phyloP scores from a whole-genome alignment of 2,329 filamentous ascomycete genomes.

The Fusarium setosum region DNA sequence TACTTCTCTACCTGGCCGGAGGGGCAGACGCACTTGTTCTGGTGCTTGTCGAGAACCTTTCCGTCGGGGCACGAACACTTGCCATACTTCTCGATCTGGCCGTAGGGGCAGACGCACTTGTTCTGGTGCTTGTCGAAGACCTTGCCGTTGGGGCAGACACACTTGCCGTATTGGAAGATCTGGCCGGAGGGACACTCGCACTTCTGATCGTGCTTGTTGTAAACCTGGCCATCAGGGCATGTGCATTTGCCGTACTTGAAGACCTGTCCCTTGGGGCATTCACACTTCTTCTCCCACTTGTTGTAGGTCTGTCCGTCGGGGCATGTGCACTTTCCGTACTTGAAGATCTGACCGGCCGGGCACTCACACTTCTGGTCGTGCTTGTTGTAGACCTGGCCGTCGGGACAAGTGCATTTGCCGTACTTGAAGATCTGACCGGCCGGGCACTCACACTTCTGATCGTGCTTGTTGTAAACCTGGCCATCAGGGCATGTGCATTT shows the following conservation, averaged over 20 bases:
- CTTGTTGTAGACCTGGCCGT: not conserved
- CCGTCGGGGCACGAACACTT: conserved; percentile 31
- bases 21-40: conserved; percentile 6
- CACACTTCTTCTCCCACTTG: not conserved
- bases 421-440: conserved; percentile 18
- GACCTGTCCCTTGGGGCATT: not conserved
- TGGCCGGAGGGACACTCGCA: conserved; percentile 12
- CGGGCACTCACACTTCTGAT: conserved; percentile 22
- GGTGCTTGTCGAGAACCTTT: not conserved
- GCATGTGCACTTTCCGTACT: not conserved
- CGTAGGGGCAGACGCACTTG: conserved; percentile 8
- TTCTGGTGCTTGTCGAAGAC: not conserved
- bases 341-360: conserved; percentile 15
- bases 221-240: not conserved
- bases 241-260: not conserved
- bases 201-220: not conserved
- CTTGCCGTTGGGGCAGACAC: conserved; percentile 4
- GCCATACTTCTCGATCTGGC: conserved; percentile 14
- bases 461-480: conserved; percentile 6
- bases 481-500: conserved; percentile 14
- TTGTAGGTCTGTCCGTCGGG: not conserved
- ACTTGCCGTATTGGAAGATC: conserved; percentile 5
- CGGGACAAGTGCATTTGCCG: conserved; percentile 18
- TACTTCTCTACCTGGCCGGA: conserved; percentile 9
- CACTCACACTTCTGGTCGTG: conserved; percentile 21